Base-by-base conservation (phyloP, 768 basidiomycete genomes). In the Agrocybe praecox region DNA sequence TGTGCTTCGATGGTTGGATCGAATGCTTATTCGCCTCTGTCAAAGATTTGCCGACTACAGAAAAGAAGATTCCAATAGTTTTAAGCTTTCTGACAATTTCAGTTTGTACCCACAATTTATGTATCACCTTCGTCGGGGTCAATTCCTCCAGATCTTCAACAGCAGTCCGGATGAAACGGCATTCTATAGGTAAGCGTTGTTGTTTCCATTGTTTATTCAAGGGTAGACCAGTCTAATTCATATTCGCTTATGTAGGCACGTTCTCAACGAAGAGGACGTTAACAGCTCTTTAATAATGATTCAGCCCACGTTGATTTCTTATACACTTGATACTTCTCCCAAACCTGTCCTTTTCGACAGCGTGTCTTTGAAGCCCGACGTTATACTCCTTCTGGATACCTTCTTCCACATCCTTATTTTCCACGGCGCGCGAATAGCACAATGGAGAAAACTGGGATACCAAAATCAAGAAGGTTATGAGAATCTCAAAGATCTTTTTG, bases 341-440 rank as follows among this genome's bases (percentile, higher is more conserved):
- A 92, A 95, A 64, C 97, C 97, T 17, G 96, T 98, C 29, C 80
- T 99, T 18, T 87, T 99, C 29, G 97, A 99, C 77, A 96, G 93
- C 51, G 88, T 99, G 45, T 98, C 96, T 48, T 98, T 98, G 76
- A 95, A 96, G 72, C 91, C 92, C 44, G 97, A 98, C 66, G 94
- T 96, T 59, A 88, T 99, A 67, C 87, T 99, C 26, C 84, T 99
- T 10, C 88, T 99, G 52, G 97, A 99, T 68, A 98, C 96, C 2
- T 99, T 96, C 84, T 98, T 99, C 94, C 96, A 99, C 70, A 97
- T 98, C 63, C 89, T 98, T 65, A 98, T 99, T 72, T 98, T 97
- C 89, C 97, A 99, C 69, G 97, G 97, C 19, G 94, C 96, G 72
- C 92, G 94, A 19, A 83, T 99, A 47, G 96, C 97, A 0, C 90